phyloP scores from a whole-genome alignment of 306 rosid genomes.

The Heteromeles arbutifolia region DNA sequence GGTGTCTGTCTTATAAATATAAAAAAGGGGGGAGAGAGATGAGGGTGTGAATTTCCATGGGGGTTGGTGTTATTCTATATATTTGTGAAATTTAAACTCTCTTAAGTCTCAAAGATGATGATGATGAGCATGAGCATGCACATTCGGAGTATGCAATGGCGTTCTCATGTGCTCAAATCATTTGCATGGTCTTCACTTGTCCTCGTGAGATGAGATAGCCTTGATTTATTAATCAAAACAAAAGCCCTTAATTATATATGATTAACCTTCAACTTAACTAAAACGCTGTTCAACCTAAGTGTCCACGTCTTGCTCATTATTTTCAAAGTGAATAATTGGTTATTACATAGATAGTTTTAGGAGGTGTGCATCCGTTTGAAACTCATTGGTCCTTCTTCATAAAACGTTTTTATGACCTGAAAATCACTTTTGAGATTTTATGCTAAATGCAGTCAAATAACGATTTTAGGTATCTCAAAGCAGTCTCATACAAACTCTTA shows the following conservation, averaged over 20 bases:
- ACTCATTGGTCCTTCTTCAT: not conserved
- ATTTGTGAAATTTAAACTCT: constrained; percentile 2
- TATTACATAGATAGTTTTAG: not conserved
- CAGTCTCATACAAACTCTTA: too few relatives aligned
- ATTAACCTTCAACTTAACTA: not conserved
- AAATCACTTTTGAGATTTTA: too few relatives aligned
- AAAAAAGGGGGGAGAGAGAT: not conserved
- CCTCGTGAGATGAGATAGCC: constrained; percentile 4
- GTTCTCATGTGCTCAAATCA: constrained; percentile 59
- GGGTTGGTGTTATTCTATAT: constrained; percentile 14
- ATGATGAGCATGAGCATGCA: not conserved
- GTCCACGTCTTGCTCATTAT: not conserved
- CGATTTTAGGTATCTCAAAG: too few relatives aligned
- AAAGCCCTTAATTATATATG: constrained; percentile 4
- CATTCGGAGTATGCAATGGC: not conserved
- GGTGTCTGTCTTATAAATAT: constrained; percentile 14
- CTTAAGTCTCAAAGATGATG: constrained; percentile 1
- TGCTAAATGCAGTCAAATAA: too few relatives aligned
- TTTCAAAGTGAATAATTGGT: not conserved
- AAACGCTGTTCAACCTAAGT: not conserved
- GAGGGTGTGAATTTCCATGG: constrained; percentile 25
- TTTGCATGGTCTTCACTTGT: constrained; percentile 49
- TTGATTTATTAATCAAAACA: constrained; percentile 7
- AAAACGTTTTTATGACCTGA: not conserved
- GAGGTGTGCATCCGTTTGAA: not conserved